These are phyloP conservation scores for Phoenix roebelenii DNA, from an alignment of 176 grass and related monocot genomes.

Conservation along the genomic window DNA sequence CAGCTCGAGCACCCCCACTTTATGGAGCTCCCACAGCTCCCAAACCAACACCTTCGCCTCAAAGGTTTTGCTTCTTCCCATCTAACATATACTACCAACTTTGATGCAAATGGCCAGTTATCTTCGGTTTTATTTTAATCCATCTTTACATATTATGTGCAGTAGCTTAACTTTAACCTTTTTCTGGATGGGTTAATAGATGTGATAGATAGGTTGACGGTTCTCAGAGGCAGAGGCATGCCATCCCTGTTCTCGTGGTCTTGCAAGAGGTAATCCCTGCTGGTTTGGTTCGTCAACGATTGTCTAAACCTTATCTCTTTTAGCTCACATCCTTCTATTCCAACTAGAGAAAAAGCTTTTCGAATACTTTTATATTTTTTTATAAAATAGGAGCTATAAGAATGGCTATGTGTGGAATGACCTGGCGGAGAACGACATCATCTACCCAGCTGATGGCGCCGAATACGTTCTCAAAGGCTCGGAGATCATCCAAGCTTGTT, in stretches of 20 bases:
- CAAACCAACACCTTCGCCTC: constrained; percentile 77
- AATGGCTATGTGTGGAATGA: constrained; percentile 99
- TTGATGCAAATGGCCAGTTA: too few species aligned
- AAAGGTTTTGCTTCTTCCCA: constrained; percentile 39
- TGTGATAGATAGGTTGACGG: constrained; percentile 66
- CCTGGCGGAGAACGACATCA: constrained; percentile 75
- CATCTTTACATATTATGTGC: too few species aligned
- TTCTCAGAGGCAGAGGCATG: constrained; percentile 90
- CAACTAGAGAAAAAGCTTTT: too few species aligned
- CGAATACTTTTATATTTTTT: neutral
- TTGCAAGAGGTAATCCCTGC: constrained; percentile 62
- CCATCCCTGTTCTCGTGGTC: constrained; percentile 93
- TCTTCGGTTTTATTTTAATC: too few species aligned
- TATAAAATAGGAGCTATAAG: constrained; percentile 75
- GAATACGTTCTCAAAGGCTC: constrained; percentile 99
- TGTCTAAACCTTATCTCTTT: too few species aligned
- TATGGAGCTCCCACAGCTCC: constrained; percentile 77
- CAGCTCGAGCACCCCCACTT: constrained; percentile 98
- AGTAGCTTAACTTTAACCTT: too few species aligned
- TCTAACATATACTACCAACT: neutral
- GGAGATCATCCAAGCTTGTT: constrained; percentile 72
- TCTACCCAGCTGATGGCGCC: constrained; percentile 85
- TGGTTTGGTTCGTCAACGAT: too few species aligned
- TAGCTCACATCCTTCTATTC: too few species aligned
- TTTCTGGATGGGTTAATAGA: constrained; percentile 24